phyloP scores from a whole-genome alignment of 2,329 filamentous ascomycete genomes.

The Pyrenophora tritici-repentis region DNA sequence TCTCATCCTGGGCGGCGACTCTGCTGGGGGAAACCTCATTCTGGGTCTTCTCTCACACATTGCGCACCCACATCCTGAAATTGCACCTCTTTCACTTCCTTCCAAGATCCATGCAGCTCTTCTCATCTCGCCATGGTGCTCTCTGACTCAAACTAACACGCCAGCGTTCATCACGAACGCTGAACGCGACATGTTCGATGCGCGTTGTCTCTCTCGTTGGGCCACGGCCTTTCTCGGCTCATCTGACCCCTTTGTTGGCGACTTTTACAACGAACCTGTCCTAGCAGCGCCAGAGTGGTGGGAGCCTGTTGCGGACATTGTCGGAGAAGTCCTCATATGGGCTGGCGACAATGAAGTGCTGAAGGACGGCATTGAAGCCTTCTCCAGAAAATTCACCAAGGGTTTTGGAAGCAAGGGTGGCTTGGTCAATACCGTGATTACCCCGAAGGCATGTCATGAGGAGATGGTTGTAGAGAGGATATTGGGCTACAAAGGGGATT shows the following conservation, averaged over 20 bases:
- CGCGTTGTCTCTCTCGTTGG: conserved; percentile 53
- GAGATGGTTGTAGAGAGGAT: conserved; percentile 51
- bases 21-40: conserved; percentile 58
- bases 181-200: conserved; percentile 58
- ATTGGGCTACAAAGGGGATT: conserved; percentile 46
- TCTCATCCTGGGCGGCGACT: conserved; percentile 59
- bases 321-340: conserved; percentile 58
- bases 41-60: conserved; percentile 56
- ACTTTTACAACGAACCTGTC: conserved; percentile 59
- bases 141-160: conserved; percentile 53
- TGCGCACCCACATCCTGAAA: conserved; percentile 61
- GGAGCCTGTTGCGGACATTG: conserved; percentile 50
- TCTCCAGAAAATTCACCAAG: conserved; percentile 54
- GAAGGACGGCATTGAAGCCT: conserved; percentile 59
- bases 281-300: conserved; percentile 60
- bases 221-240: conserved; percentile 54
- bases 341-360: conserved; percentile 62
- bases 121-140: conserved; percentile 64
- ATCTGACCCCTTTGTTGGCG: conserved; percentile 53
- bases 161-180: conserved; percentile 53
- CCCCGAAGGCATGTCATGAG: conserved; percentile 47
- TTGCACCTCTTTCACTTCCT: conserved; percentile 50
- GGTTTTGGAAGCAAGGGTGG: conserved; percentile 42
- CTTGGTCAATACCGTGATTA: conserved; percentile 43
- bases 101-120: conserved; percentile 56